Evolutionary conservation across 805 yeast species (phyloP), one percentile per base, ranked within the genome.

Genomic region (Ogataea methylovora): DNA sequence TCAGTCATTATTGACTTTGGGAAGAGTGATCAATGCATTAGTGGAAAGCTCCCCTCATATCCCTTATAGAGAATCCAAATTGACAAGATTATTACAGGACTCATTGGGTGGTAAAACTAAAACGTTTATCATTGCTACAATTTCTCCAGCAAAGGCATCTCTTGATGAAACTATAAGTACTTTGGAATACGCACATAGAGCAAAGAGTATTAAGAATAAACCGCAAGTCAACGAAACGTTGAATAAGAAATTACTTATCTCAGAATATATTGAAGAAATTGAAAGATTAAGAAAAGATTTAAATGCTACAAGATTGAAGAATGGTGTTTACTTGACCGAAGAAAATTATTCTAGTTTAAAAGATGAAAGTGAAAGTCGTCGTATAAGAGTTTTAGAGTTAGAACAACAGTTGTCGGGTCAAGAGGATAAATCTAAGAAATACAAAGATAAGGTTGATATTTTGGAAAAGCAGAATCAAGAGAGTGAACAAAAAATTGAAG

Each of bases 91-190:
- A 14, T 62, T 84, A 26, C 92, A 84, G 47, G 94, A 84, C 47
- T 82, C 90, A 0, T 63, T 88, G 4, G 97, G 97, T 2, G 96
- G 96, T 2, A 69, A 76, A 36, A 86, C 96, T 0, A 82, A 84
- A 49, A 87, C 97, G 0, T 79, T 88, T 22, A 67, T 87, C 36
- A 83, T 87, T 18, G 94, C 95, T 2, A 87, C 95, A 0, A 70
- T 87, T 2, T 84, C 94, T 7, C 94, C 95, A 0, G 94, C 94
- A 1, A 71, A 71, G 39, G 65, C 74, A 20, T 83, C 81, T 39
- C 61, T 76, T n/a, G 88, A 82, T 20, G 96, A 87, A 52, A 84
- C 95, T 0, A 54, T 80, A 28, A 82, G 92, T 44, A 87, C 96
- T 0, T 64, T 87, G 33, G 92, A 85, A 43, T 87, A 87, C 54